phyloP scores from a whole-genome alignment of 805 yeast species.

The Metschnikowia koreensis region DNA sequence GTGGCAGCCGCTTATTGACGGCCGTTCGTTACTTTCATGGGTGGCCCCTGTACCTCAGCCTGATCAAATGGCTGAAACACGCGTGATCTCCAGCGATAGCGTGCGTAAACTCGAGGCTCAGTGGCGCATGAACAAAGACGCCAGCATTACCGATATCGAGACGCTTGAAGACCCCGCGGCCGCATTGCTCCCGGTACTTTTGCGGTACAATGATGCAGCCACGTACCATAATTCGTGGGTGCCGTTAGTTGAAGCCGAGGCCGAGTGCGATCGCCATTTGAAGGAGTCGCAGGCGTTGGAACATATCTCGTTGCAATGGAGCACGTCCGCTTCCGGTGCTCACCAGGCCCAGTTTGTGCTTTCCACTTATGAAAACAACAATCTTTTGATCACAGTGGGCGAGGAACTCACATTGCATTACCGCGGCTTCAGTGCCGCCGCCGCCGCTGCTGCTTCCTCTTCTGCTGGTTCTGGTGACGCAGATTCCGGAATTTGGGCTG shows the following conservation, averaged over 20 bases:
- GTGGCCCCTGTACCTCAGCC: slow-evolving; percentile 69
- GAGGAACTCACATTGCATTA: slow-evolving; percentile 65
- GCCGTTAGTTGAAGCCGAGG: slow-evolving; percentile 78
- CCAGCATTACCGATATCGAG: slow-evolving; percentile 67
- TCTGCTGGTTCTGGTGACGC: too few relatives aligned
- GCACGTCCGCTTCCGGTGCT: slow-evolving; percentile 58
- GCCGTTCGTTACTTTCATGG: slow-evolving; percentile 78
- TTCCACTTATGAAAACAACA: slow-evolving; percentile 64
- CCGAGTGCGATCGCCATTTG: slow-evolving; percentile 70
- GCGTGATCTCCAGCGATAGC: slow-evolving; percentile 58
- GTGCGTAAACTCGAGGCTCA: slow-evolving; percentile 72
- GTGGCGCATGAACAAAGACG: slow-evolving; percentile 73
- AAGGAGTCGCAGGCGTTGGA: slow-evolving; percentile 78
- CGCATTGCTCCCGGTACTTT: slow-evolving; percentile 66
- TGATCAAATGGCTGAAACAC: slow-evolving; percentile 56
- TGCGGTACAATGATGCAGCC: slow-evolving; percentile 78
- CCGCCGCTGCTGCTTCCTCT: too few relatives aligned
- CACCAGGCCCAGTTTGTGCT: slow-evolving; percentile 69
- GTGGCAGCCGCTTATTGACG: slow-evolving; percentile 85
- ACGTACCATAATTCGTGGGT: slow-evolving; percentile 84
- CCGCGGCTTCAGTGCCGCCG: slow-evolving; percentile 54
- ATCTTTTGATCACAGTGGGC: slow-evolving; percentile 74
- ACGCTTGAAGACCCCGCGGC: slow-evolving; percentile 33
- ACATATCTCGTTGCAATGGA: slow-evolving; percentile 73
- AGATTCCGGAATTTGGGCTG: slow-evolving; percentile 64